phyloP scores from a whole-genome alignment of 495 filamentous ascomycete species.

The Sordaria brevicollis region DNA sequence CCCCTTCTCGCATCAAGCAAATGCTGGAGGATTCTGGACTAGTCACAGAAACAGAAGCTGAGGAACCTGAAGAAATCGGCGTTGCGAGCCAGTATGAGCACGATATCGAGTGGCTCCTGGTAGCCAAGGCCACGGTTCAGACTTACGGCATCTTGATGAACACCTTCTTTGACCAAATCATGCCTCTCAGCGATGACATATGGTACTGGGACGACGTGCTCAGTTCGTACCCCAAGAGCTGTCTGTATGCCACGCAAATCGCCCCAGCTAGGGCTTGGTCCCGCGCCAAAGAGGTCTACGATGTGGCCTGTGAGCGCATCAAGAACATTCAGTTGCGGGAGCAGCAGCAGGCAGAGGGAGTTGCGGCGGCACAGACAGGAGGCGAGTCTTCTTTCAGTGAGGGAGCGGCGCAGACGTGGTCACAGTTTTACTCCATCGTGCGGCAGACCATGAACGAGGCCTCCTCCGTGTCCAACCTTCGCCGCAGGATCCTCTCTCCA shows the following conservation, averaged over 20 bases:
- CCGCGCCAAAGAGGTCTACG: slow-evolving; percentile 53
- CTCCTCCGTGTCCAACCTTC: slow-evolving; percentile 50
- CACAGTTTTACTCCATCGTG: slow-evolving; percentile 72
- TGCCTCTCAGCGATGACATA: slow-evolving; percentile 73
- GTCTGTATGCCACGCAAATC: slow-evolving; percentile 72
- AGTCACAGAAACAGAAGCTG: slow-evolving; percentile 2
- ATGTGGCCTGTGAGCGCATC: slow-evolving; percentile 39
- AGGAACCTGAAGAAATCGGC: slow-evolving; percentile 12
- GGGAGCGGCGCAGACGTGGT: slow-evolving; percentile 47
- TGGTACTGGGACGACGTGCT: slow-evolving; percentile 88
- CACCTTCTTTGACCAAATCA: slow-evolving; percentile 64
- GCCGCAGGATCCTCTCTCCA: slow-evolving; percentile 53
- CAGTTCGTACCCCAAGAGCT: slow-evolving; percentile 57
- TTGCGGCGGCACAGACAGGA: neutral
- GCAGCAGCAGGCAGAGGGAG: neutral
- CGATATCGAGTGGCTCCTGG: slow-evolving; percentile 79
- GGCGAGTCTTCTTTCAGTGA: neutral
- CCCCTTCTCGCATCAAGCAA: slow-evolving; percentile 40
- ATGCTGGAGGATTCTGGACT: slow-evolving; percentile 51
- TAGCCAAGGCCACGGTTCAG: slow-evolving; percentile 78
- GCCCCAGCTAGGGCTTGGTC: slow-evolving; percentile 61
- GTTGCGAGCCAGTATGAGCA: slow-evolving; percentile 42
- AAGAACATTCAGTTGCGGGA: slow-evolving; percentile 19
- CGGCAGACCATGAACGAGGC: slow-evolving; percentile 55
- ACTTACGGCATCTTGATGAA: slow-evolving; percentile 68